Base-by-base conservation (phyloP, 805 yeast genomes). In the Candida anglica region DNA sequence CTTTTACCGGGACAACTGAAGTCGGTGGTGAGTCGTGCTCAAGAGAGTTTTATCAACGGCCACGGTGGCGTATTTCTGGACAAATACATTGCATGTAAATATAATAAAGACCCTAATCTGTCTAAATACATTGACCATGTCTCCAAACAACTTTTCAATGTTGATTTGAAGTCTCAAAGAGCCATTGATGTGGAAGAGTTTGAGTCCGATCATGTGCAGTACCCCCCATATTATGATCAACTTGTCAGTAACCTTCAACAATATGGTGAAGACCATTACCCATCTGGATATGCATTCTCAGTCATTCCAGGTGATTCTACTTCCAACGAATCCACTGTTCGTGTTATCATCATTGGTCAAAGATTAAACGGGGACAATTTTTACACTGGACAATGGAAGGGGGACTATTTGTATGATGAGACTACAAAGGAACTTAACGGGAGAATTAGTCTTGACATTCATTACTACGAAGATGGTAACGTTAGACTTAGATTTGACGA, bases 401-500 rank as follows among this genome's bases (percentile, higher is more conserved):
- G 95, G 1, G 62, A 66, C 40, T 88, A 86, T 58, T 51, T 60
- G 5, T 63, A 73, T 37, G 55, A 70, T 46, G 20, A 45, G 3
- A 39, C 52, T 1, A 40, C 52, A 1, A 50, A 54, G 0, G 34
- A 53, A 5, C 41, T 84, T 11, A 45, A 43, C 3, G 96, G 95
- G 4, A 52, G 54, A 5, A 70, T 86, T 22, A 58, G 56, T 15
- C 71, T 88, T 20, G 89, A 86, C 44, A 82, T 89, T 26, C 98
- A 91, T 58, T 93, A 89, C 58, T 93, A 75, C 55, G 98, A 91
- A 61, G 98, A 91, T 47, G 98, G 98, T 19, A 91, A 91, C 51
- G 98, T 91, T 14, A 73, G 91, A 33, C 73, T 93, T 49, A 78
- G 75, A 40, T 63, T 54, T 27, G 56, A 58, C 7, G 68, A 66